Percentiles rank a stretch among this genome's conserved stretches.
These are phyloP conservation scores for Epichloe gansuensis DNA, from an alignment of 2,329 filamentous ascomycete genomes.

Conservation along the genomic window DNA sequence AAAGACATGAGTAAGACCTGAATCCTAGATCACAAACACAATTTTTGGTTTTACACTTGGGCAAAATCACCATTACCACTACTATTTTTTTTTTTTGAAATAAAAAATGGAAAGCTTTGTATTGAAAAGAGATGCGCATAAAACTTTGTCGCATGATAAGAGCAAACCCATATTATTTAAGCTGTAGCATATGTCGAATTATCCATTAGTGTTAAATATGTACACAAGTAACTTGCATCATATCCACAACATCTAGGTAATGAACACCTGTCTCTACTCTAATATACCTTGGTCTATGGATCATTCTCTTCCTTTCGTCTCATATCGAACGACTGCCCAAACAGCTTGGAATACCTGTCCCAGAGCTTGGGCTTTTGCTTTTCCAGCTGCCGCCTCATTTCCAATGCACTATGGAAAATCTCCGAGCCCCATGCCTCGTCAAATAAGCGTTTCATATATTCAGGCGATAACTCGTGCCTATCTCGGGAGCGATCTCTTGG, in stretches of 20 bases:
- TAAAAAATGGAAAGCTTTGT: too few relatives aligned
- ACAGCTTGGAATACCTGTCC: slow-evolving; percentile 17
- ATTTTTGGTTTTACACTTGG: background rate
- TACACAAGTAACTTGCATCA: too few relatives aligned
- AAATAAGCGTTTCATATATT: slow-evolving; percentile 19
- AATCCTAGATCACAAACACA: background rate
- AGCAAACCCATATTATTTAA: too few relatives aligned
- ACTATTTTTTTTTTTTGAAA: background rate
- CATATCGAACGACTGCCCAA: slow-evolving; percentile 5
- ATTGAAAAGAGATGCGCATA: too few relatives aligned
- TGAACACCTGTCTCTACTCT: too few relatives aligned
- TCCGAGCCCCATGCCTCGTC: slow-evolving; percentile 23
- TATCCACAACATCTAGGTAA: too few relatives aligned
- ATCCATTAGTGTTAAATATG: too few relatives aligned
- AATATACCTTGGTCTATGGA: too few relatives aligned
- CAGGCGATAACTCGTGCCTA: slow-evolving; percentile 16
- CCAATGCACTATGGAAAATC: slow-evolving; percentile 14
- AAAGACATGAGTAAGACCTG: slow-evolving; percentile 26
- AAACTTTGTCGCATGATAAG: too few relatives aligned
- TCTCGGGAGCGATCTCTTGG: slow-evolving; percentile 18
- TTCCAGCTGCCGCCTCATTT: slow-evolving; percentile 16
- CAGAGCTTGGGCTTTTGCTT: slow-evolving; percentile 18
- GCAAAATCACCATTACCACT: background rate
- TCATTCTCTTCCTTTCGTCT: background rate
- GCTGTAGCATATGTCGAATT: too few relatives aligned